Percentiles rank a stretch among this genome's conserved stretches.
Evolutionary conservation across 352 stramenopile species (phyloP).

Genomic region (Phytopythium vexans): DNA sequence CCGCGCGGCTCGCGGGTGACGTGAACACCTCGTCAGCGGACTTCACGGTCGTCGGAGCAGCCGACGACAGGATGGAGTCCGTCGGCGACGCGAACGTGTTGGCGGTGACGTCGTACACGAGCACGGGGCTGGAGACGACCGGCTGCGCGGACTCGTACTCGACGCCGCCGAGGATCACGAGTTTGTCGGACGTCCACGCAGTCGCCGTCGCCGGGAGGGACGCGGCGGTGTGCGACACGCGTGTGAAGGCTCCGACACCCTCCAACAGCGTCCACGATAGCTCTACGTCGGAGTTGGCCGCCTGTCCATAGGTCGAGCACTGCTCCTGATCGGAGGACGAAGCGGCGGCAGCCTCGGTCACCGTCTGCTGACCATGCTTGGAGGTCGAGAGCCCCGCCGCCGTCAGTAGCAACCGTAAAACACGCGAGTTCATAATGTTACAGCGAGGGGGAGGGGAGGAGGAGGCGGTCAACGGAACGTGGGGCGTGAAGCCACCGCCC

Average conservation of each 20-base stretch:
- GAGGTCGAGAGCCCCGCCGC: no score
- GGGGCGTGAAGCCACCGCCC: no score
- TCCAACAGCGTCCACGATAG: constrained; percentile 26
- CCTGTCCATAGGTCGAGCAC: no score
- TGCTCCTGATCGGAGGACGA: no score
- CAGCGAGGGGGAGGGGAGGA: no score
- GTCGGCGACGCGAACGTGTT: constrained; percentile 38
- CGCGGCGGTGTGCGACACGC: constrained; percentile 45
- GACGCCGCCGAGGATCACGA: constrained; percentile 63
- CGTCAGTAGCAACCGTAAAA: no score
- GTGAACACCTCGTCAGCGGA: constrained; percentile 44
- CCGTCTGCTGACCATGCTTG: no score
- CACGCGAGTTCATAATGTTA: no score
- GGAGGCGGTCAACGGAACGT: no score
- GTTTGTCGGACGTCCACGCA: constrained; percentile 12
- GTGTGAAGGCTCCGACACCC: constrained; percentile 39
- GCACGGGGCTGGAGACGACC: constrained; percentile 43
- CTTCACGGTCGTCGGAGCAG: constrained; percentile 8
- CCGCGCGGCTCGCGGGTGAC: constrained; percentile 50
- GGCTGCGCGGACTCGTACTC: constrained; percentile 71
- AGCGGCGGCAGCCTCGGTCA: no score
- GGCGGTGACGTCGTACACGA: constrained; percentile 43
- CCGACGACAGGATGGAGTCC: constrained; percentile 52
- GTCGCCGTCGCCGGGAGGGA: constrained; percentile 11
- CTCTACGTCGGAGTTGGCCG: no score